Conservation (phyloP, 2,329 filamentous ascomycete species). For the Exophiala lecanii-corni region DNA sequence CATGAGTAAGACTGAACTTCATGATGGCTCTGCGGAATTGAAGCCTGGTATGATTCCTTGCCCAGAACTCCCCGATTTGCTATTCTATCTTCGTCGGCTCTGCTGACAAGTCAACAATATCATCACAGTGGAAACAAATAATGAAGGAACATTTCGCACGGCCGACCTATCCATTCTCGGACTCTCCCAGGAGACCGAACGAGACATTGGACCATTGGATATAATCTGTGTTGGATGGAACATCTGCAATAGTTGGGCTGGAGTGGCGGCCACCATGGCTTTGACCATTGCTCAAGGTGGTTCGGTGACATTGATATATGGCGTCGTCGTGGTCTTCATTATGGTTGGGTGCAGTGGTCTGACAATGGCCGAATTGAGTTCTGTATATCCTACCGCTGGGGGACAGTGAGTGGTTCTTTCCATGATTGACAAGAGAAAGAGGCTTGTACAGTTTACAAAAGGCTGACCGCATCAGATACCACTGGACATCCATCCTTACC, state of each 20-base stretch:
- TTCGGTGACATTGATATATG: constrained; percentile 30
- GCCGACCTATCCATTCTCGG: constrained; percentile 10
- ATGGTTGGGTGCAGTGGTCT: constrained; percentile 27
- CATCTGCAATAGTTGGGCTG: constrained; percentile 30
- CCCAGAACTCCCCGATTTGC: no score
- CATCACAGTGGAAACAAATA: no score
- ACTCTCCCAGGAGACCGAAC: constrained; percentile 11
- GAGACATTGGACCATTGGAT: constrained; percentile 18
- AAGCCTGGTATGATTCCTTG: neutral
- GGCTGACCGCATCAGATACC: constrained; percentile 3
- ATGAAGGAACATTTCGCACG: constrained; percentile 8
- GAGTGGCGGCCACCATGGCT: constrained; percentile 25
- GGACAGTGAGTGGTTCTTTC: constrained; percentile 37
- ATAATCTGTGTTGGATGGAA: constrained; percentile 26
- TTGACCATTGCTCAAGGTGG: constrained; percentile 26
- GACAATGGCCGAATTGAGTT: constrained; percentile 36
- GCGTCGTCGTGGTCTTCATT: constrained; percentile 29
- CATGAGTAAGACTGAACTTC: neutral
- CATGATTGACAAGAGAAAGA: constrained; percentile 23
- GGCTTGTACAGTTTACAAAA: constrained; percentile 12
- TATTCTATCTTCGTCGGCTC: no score
- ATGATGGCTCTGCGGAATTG: neutral
- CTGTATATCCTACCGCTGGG: constrained; percentile 36
- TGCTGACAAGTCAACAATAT: no score
- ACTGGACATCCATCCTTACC: constrained; percentile 14